These are phyloP conservation scores for Lenwebbia sp. DNA, from an alignment of 345 rosid species.

Conservation along the genomic window DNA sequence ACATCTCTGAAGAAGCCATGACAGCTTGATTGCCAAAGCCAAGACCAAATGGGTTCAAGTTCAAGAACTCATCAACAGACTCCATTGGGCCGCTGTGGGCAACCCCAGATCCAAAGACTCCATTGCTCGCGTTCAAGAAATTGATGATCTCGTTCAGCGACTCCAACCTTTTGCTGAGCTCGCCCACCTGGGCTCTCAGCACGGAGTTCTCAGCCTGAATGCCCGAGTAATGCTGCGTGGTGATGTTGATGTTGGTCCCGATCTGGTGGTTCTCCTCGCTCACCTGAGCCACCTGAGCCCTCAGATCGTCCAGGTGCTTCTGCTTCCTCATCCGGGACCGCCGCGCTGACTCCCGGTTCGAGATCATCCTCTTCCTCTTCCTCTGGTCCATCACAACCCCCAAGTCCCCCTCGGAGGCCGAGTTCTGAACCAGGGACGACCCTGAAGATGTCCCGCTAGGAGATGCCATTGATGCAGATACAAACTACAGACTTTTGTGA, in stretches of 20 bases:
- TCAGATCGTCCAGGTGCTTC: constrained; percentile 71
- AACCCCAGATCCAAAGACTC: not conserved
- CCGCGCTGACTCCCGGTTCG: constrained; percentile 91
- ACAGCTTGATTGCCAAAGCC: constrained; percentile 46
- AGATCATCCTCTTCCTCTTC: constrained; percentile 80
- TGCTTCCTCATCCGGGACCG: constrained; percentile 90
- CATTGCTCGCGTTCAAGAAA: constrained; percentile 20
- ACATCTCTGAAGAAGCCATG: constrained; percentile 53
- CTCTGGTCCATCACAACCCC: constrained; percentile 56
- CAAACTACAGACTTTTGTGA: not conserved
- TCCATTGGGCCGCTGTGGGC: not conserved
- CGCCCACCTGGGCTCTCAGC: constrained; percentile 57
- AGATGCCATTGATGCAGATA: constrained; percentile 40
- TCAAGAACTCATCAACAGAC: not conserved
- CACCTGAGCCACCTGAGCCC: constrained; percentile 41
- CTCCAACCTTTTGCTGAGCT: constrained; percentile 53
- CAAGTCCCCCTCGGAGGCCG: constrained; percentile 52
- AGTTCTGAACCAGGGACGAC: constrained; percentile 39
- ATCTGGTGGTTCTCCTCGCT: constrained; percentile 50
- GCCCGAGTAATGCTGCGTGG: constrained; percentile 35
- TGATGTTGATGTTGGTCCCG: constrained; percentile 41
- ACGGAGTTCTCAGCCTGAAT: constrained; percentile 72
- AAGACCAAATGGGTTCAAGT: constrained; percentile 25
- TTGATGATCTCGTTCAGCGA: constrained; percentile 56
- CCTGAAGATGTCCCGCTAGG: constrained; percentile 58